A percentile compares a stretch with the other conserved stretches of the same genome.
These are phyloP conservation scores for Telopea speciosissima DNA, from an alignment of 177 flowering plant species.

Conservation along the genomic window DNA sequence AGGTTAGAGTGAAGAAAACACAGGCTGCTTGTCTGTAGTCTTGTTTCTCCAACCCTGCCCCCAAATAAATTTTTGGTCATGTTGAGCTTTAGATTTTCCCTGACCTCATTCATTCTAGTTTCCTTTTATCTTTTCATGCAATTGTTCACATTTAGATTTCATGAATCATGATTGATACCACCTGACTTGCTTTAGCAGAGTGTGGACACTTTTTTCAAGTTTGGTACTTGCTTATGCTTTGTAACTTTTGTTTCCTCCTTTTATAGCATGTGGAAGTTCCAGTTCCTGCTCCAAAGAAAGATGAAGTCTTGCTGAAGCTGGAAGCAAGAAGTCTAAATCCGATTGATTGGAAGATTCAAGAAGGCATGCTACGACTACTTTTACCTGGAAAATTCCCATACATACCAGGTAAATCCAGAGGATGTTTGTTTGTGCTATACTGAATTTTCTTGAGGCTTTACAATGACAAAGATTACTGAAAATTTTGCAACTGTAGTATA, in stretches of 20 bases:
- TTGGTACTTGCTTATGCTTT: background rate
- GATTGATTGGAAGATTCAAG: constrained; percentile 29
- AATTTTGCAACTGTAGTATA: no score
- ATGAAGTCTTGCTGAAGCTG: constrained; percentile 43
- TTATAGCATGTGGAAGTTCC: constrained; percentile 42
- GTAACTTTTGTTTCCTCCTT: background rate
- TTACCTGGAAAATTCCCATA: constrained; percentile 11
- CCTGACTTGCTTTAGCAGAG: background rate
- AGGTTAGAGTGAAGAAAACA: no score
- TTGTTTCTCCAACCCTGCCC: no score
- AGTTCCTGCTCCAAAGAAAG: constrained; percentile 37
- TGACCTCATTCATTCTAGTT: no score
- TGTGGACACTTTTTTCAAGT: background rate
- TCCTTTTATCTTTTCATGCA: background rate
- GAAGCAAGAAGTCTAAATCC: background rate
- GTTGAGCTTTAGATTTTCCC: no score
- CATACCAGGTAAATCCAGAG: constrained; percentile 33
- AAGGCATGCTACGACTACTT: constrained; percentile 31
- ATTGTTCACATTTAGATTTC: background rate
- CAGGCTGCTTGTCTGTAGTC: no score
- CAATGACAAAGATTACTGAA: background rate
- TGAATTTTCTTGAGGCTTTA: no score
- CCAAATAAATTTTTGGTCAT: no score
- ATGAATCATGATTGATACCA: background rate
- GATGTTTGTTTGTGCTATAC: background rate